Evolutionary conservation across 768 basidiomycete genomes (phyloP).

Genomic region (Naganishia randhawae): DNA sequence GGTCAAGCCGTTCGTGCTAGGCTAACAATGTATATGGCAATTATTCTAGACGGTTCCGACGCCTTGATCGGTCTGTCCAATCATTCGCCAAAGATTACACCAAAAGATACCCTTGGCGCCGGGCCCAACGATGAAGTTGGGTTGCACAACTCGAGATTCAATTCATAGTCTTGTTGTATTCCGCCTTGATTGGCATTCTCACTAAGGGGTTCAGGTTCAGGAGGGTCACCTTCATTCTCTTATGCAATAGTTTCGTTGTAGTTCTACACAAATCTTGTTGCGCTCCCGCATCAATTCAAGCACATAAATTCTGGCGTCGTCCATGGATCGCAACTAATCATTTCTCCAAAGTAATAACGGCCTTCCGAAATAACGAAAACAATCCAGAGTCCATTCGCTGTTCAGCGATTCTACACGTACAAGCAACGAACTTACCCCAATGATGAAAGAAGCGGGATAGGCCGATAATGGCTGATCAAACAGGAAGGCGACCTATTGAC

Average conservation of each 20-base stretch:
- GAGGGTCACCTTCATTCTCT: too few species aligned
- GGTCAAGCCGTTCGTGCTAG: not conserved
- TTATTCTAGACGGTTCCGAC: slow-evolving; percentile 47
- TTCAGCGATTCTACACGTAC: not conserved
- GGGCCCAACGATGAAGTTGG: slow-evolving; percentile 49
- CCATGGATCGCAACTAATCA: too few species aligned
- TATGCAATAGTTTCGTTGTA: not conserved
- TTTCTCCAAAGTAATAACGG: too few species aligned
- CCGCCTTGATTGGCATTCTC: not conserved
- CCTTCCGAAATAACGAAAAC: not conserved
- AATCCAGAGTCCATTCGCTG: not conserved
- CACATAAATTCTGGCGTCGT: not conserved
- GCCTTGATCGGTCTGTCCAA: slow-evolving; percentile 50
- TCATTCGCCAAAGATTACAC: slow-evolving; percentile 47
- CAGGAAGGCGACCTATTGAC: too few species aligned
- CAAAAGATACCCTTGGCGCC: slow-evolving; percentile 25
- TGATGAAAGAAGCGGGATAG: not conserved
- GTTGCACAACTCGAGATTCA: slow-evolving; percentile 50
- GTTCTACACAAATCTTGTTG: not conserved
- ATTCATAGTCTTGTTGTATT: not conserved
- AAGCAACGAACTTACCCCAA: not conserved
- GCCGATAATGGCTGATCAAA: not conserved
- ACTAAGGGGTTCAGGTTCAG: not conserved
- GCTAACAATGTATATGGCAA: not conserved
- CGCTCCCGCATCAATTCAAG: too few species aligned